Percentiles rank a stretch among this genome's conserved stretches.
Conservation (phyloP, 2,329 filamentous ascomycete genomes). For the Penicillium sp. region DNA sequence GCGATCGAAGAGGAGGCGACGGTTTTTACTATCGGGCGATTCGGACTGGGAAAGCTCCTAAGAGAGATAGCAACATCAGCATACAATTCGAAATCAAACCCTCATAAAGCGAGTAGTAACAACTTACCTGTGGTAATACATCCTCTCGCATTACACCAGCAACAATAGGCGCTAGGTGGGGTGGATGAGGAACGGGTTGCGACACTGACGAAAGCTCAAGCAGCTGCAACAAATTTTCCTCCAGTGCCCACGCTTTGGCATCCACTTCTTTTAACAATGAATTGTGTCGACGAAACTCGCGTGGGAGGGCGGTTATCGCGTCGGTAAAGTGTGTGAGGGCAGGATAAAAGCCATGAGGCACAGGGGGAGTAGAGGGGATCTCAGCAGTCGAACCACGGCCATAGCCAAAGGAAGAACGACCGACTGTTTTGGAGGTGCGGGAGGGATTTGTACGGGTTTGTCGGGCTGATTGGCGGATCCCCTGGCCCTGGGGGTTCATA, state of each 20-base stretch:
- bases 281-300: constrained; percentile 93
- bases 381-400: constrained; percentile 33
- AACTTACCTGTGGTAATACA: constrained; percentile 30
- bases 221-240: constrained; percentile 76
- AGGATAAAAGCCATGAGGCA: constrained; percentile 59
- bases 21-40: constrained; percentile 37
- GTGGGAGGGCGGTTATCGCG: constrained; percentile 85
- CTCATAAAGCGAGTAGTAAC: background rate
- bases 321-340: constrained; percentile 80
- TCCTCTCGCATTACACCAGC: constrained; percentile 36
- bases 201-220: constrained; percentile 50
- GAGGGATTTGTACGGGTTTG: constrained; percentile 52
- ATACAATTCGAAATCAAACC: background rate
- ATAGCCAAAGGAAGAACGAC: constrained; percentile 41
- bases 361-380: constrained; percentile 28
- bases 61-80: background rate
- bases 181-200: constrained; percentile 33
- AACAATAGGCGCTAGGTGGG: constrained; percentile 38
- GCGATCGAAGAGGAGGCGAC: constrained; percentile 72
- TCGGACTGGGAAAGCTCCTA: constrained; percentile 34
- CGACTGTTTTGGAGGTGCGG: constrained; percentile 48
- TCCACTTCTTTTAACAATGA: constrained; percentile 96
- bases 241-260: constrained; percentile 88
- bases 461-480: constrained; percentile 39
- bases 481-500: constrained; percentile 29